Conservation (phyloP, 208 protist genomes). For the Trichomonas gallinae region DNA sequence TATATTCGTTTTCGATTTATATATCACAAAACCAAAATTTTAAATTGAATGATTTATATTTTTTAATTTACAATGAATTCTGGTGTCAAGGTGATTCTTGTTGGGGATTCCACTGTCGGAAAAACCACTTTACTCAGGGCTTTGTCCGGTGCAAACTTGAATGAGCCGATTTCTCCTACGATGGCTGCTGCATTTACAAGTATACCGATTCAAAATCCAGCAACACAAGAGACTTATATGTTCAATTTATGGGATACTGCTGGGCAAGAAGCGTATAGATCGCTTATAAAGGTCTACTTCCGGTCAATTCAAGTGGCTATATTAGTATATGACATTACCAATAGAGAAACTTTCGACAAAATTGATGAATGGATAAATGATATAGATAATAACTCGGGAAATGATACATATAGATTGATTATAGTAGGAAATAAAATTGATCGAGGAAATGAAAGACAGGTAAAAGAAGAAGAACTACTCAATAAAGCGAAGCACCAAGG, state of each 20-base stretch:
- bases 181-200: not conserved
- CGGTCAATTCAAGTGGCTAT: not conserved
- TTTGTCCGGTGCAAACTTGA: not conserved
- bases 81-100: not conserved
- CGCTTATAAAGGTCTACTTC: not conserved
- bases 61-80: too few relatives aligned
- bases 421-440: not conserved
- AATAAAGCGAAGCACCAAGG: not conserved
- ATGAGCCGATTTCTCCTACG: not conserved
- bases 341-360: not conserved
- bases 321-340: not conserved
- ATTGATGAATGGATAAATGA: not conserved
- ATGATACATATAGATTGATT: too few relatives aligned
- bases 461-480: not conserved
- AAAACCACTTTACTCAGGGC: not conserved
- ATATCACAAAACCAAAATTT: too few relatives aligned
- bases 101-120: not conserved
- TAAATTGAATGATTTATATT: too few relatives aligned
- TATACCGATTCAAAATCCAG: not conserved
- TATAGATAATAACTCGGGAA: too few relatives aligned
- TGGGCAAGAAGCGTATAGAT: not conserved
- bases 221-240: not conserved
- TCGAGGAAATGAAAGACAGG: not conserved
- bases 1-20: too few relatives aligned
- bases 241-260: slow-evolving; percentile 16